Conservation (phyloP, 768 basidiomycete genomes). For the Aureoboletus auriporus region DNA sequence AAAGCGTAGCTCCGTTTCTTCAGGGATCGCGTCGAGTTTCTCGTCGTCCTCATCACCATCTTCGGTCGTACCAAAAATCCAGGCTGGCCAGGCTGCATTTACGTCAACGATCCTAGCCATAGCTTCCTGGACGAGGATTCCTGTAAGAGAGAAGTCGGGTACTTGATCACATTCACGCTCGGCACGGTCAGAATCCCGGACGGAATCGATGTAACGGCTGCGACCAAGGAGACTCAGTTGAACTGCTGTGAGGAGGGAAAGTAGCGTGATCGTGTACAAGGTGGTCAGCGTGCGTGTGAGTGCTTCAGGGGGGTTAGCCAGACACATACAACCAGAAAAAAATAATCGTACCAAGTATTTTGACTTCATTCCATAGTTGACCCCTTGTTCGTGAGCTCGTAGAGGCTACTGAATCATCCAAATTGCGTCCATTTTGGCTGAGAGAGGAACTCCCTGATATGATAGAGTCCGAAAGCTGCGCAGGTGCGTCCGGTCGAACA, state of each 20-base stretch:
- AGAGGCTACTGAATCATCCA: conserved; percentile 6
- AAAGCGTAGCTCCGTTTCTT: conserved; percentile 75
- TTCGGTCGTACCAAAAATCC: conserved; percentile 21
- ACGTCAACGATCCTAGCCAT: conserved; percentile 22
- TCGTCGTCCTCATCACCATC: conserved; percentile 27
- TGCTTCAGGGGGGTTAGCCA: conserved; percentile 41
- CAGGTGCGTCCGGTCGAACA: conserved; percentile 6
- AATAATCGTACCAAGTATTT: conserved; percentile 64
- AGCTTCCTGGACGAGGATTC: conserved; percentile 24
- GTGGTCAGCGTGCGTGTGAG: conserved; percentile 85
- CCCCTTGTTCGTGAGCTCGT: conserved; percentile 52
- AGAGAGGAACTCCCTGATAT: conserved; percentile 34
- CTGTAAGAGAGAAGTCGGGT: conserved; percentile 30
- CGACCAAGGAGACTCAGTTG: conserved; percentile 86
- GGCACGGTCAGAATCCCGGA: conserved; percentile 57
- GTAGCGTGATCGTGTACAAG: conserved; percentile 79
- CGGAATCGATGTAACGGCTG: conserved; percentile 69
- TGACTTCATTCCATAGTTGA: conserved; percentile 91
- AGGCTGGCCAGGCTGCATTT: conserved; percentile 22
- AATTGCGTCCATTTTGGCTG: conserved; percentile 16
- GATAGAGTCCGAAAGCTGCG: conserved; percentile 40
- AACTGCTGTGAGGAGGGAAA: conserved; percentile 80
- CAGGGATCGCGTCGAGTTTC: conserved; percentile 39
- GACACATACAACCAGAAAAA: background rate
- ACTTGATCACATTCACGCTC: conserved; percentile 44